Conservation (phyloP, 192 early-diverging fungal species). For the Fimicolochytrium jonesii region DNA sequence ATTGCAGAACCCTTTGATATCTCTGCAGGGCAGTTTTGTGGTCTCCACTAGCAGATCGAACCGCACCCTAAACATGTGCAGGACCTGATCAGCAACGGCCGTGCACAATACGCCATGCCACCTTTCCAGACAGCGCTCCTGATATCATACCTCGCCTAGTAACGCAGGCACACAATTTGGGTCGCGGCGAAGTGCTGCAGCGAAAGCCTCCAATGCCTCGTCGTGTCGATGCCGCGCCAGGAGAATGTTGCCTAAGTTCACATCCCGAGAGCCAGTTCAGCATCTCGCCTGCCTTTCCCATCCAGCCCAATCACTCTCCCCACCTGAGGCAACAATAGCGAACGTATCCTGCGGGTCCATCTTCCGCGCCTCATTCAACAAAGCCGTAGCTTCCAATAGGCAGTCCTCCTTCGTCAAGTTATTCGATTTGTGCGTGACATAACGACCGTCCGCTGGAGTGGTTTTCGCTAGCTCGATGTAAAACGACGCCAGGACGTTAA, state of each 20-base stretch:
- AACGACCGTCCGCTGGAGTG: no score
- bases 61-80: conserved; percentile 44
- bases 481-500: conserved; percentile 69
- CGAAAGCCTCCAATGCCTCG: conserved; percentile 52
- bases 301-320: no score
- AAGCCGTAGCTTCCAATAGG: conserved; percentile 65
- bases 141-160: conserved; percentile 50
- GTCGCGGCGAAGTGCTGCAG: conserved; percentile 38
- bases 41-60: conserved; percentile 55
- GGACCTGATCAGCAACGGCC: no score
- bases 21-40: conserved; percentile 63
- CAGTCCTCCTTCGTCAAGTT: conserved; percentile 37
- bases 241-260: conserved; percentile 47
- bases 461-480: conserved; percentile 67
- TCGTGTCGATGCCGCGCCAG: conserved; percentile 51
- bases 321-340: conserved; percentile 72
- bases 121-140: not conserved
- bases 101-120: no score
- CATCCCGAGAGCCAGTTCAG: no score
- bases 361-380: conserved; percentile 71
- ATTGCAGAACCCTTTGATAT: conserved; percentile 72
- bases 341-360: conserved; percentile 65
- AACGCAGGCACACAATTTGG: conserved; percentile 46
- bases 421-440: not conserved
- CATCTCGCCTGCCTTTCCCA: no score